Conservation (phyloP, 2,329 filamentous ascomycete genomes). For the Fusarium illudens region DNA sequence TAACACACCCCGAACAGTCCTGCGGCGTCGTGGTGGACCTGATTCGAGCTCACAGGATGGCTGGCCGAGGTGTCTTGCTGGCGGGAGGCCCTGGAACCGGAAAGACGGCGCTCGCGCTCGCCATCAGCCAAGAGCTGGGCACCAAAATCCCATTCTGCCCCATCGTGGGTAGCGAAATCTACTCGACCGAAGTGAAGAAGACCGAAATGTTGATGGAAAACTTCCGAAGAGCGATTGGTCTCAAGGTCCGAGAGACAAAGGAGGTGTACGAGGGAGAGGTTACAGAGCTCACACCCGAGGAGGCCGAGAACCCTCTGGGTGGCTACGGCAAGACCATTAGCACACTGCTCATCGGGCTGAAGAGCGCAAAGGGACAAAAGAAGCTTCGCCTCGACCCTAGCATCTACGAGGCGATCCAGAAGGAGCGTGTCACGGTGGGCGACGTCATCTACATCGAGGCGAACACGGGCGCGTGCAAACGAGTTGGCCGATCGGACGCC, state of each 20-base stretch:
- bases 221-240: slow-evolving; percentile 93
- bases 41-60: slow-evolving; percentile 97
- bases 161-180: slow-evolving; percentile 97
- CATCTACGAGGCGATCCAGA: slow-evolving; percentile 99
- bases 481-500: slow-evolving; percentile 93
- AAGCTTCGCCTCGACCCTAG: slow-evolving; percentile 96
- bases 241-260: slow-evolving; percentile 98
- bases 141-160: slow-evolving; percentile 99
- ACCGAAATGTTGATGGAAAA: slow-evolving; percentile 99
- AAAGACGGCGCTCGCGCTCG: slow-evolving; percentile 95
- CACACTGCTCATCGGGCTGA: slow-evolving; percentile 91
- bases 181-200: slow-evolving; percentile 99
- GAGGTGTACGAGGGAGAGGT: slow-evolving; percentile 99
- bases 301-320: slow-evolving; percentile 96
- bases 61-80: slow-evolving; percentile 89
- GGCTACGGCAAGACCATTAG: slow-evolving; percentile 98
- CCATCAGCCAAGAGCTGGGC: slow-evolving; percentile 95
- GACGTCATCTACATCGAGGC: slow-evolving; percentile 99
- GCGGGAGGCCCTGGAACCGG: slow-evolving; percentile 95
- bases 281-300: slow-evolving; percentile 95
- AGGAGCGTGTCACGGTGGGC: slow-evolving; percentile 93
- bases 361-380: slow-evolving; percentile 96
- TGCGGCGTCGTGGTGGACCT: slow-evolving; percentile 96
- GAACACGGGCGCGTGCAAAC: slow-evolving; percentile 97
- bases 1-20: slow-evolving; percentile 65